These are phyloP conservation scores for Fusarium compactum DNA, from an alignment of 2,329 filamentous ascomycete genomes.

Conservation along the genomic window DNA sequence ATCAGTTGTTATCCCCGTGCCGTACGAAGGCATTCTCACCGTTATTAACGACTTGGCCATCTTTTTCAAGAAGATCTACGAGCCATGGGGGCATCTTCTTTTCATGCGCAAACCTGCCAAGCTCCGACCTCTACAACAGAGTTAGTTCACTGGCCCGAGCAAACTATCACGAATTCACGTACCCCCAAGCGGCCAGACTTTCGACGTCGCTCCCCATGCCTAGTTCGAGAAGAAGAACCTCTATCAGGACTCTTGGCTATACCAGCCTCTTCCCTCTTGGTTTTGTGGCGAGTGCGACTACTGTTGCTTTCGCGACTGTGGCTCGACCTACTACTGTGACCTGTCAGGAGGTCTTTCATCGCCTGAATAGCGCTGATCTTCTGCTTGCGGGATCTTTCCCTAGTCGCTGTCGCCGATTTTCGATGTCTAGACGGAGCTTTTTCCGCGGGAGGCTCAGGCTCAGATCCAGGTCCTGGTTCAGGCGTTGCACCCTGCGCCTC, in stretches of 20 bases:
- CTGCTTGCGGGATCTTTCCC: slow-evolving; percentile 25
- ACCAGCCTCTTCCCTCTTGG: slow-evolving; percentile 37
- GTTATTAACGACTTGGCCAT: slow-evolving; percentile 66
- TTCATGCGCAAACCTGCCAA: slow-evolving; percentile 80
- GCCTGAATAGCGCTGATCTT: slow-evolving; percentile 35
- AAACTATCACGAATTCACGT: neutral
- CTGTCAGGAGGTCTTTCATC: slow-evolving; percentile 42
- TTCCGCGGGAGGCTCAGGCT: slow-evolving; percentile 22
- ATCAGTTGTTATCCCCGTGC: slow-evolving; percentile 20
- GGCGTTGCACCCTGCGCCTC: slow-evolving; percentile 37
- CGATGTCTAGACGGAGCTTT: slow-evolving; percentile 12
- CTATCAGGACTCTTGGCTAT: slow-evolving; percentile 12
- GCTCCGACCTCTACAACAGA: slow-evolving; percentile 65
- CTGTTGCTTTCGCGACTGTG: slow-evolving; percentile 30
- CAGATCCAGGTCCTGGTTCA: slow-evolving; percentile 23
- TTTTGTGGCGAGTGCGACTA: slow-evolving; percentile 42
- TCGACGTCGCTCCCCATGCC: slow-evolving; percentile 17
- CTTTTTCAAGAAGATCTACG: slow-evolving; percentile 69
- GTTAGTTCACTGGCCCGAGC: neutral
- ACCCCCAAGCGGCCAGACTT: slow-evolving; percentile 41
- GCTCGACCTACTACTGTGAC: slow-evolving; percentile 14
- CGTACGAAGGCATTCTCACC: slow-evolving; percentile 53
- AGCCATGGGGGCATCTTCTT: slow-evolving; percentile 80
- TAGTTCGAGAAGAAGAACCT: slow-evolving; percentile 8
- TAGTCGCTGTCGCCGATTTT: slow-evolving; percentile 21